These are phyloP conservation scores for Lipomyces starkeyi DNA, from an alignment of 805 yeast genomes.

Conservation along the genomic window DNA sequence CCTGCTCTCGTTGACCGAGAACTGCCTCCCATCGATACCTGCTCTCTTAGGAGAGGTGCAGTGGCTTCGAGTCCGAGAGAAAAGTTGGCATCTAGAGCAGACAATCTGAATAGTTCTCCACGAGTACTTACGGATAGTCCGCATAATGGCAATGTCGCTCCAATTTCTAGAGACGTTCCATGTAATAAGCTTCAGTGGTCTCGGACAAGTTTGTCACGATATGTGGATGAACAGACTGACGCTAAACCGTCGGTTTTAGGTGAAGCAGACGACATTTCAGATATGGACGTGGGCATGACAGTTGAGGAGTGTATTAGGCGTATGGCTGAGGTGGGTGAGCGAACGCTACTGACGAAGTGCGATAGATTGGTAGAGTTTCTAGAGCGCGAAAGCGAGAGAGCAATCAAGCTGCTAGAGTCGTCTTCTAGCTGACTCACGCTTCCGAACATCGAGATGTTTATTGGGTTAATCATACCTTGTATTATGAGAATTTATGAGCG, in stretches of 20 bases:
- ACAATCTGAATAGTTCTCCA: constrained; percentile 5
- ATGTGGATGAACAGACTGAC: not conserved
- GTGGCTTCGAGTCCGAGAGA: not conserved
- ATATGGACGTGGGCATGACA: constrained; percentile 67
- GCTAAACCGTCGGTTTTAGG: not conserved
- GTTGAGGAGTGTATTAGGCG: constrained; percentile 71
- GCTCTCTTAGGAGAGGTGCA: not conserved
- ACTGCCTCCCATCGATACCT: not conserved
- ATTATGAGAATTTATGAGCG: not conserved
- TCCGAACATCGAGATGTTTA: not conserved
- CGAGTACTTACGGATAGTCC: constrained; percentile 4
- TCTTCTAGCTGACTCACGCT: not conserved
- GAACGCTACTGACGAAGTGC: constrained; percentile 55
- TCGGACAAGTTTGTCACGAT: not conserved
- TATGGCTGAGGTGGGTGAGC: constrained; percentile 61
- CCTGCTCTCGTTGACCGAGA: not conserved
- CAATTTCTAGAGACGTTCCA: not conserved
- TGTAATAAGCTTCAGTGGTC: not conserved
- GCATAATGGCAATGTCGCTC: not conserved
- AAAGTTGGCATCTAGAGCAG: not conserved
- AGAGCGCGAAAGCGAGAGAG: constrained; percentile 56
- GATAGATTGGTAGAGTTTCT: constrained; percentile 56
- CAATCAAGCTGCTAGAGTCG: constrained; percentile 50
- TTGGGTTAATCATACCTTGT: not conserved
- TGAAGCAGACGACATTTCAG: constrained; percentile 8